Evolutionary conservation across 2,329 filamentous ascomycete species (phyloP).

Genomic region (Drechslera avenae): DNA sequence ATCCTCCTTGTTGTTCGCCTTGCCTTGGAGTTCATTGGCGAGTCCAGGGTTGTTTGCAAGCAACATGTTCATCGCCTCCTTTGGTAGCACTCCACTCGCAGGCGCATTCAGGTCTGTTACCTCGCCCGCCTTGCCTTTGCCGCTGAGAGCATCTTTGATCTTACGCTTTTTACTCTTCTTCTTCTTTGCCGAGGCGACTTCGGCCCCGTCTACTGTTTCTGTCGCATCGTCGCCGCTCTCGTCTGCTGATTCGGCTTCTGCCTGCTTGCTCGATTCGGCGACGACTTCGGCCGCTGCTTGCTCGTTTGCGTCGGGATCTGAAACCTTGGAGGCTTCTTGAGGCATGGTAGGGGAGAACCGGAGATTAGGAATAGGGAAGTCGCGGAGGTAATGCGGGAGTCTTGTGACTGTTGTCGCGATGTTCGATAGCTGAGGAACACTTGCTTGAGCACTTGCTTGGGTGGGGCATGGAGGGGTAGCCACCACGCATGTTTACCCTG

Average conservation of each 20-base stretch:
- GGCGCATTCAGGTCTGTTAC: conserved; percentile 33
- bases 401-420: conserved; percentile 17
- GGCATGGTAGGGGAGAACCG: conserved; percentile 32
- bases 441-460: conserved; percentile 12
- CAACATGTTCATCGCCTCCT: conserved; percentile 46
- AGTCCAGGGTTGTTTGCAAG: conserved; percentile 48
- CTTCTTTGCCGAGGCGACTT: conserved; percentile 60
- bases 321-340: conserved; percentile 65
- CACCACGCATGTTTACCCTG: background rate
- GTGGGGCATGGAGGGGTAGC: conserved; percentile 18
- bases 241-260: conserved; percentile 37
- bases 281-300: conserved; percentile 53
- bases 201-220: conserved; percentile 44
- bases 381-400: conserved; percentile 28
- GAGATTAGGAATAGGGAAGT: conserved; percentile 9
- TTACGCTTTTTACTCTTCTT: conserved; percentile 70
- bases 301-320: conserved; percentile 59
- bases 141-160: conserved; percentile 54
- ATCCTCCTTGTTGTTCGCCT: conserved; percentile 33
- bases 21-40: conserved; percentile 44
- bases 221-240: conserved; percentile 44
- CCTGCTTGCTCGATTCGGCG: conserved; percentile 40
- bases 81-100: conserved; percentile 41
- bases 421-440: conserved; percentile 13
- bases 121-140: conserved; percentile 40